Conservation (phyloP, 495 filamentous ascomycete genomes). For the Talaromyces wortmannii region DNA sequence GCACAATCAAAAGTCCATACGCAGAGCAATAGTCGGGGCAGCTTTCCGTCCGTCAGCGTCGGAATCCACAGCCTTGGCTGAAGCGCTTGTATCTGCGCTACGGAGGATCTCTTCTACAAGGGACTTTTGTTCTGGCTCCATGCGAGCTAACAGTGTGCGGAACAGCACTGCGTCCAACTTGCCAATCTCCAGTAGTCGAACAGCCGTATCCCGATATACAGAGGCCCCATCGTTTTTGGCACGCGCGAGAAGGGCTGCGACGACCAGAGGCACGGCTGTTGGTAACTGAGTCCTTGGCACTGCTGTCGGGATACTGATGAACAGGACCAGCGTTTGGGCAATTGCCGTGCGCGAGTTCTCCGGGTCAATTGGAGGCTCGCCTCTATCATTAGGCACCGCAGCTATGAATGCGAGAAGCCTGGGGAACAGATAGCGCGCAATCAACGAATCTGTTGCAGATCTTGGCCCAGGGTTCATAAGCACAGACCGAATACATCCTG, state of each 20-base stretch:
- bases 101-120: slow-evolving; percentile 81
- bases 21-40: slow-evolving; percentile 83
- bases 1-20: slow-evolving; percentile 75
- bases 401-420: slow-evolving; percentile 69
- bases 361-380: slow-evolving; percentile 55
- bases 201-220: slow-evolving; percentile 63
- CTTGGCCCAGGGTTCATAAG: slow-evolving; percentile 60
- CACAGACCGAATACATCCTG: slow-evolving; percentile 79
- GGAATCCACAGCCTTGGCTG: slow-evolving; percentile 20
- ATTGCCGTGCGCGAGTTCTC: slow-evolving; percentile 64
- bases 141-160: slow-evolving; percentile 61
- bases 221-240: slow-evolving; percentile 45
- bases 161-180: slow-evolving; percentile 67
- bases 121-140: slow-evolving; percentile 63
- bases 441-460: slow-evolving; percentile 61
- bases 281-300: slow-evolving; percentile 40
- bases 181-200: slow-evolving; percentile 73
- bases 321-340: slow-evolving; percentile 65
- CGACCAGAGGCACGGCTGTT: slow-evolving; percentile 62
- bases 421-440: slow-evolving; percentile 69
- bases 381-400: slow-evolving; percentile 47
- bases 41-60: slow-evolving; percentile 38
- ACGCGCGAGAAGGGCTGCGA: slow-evolving; percentile 72
- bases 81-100: slow-evolving; percentile 29
- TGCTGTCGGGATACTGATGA: slow-evolving; percentile 48